Evolutionary conservation across 1,284 basidiomycete genomes (phyloP), one percentile per base, ranked within the genome.

Genomic region (Retiboletus flavoniger): DNA sequence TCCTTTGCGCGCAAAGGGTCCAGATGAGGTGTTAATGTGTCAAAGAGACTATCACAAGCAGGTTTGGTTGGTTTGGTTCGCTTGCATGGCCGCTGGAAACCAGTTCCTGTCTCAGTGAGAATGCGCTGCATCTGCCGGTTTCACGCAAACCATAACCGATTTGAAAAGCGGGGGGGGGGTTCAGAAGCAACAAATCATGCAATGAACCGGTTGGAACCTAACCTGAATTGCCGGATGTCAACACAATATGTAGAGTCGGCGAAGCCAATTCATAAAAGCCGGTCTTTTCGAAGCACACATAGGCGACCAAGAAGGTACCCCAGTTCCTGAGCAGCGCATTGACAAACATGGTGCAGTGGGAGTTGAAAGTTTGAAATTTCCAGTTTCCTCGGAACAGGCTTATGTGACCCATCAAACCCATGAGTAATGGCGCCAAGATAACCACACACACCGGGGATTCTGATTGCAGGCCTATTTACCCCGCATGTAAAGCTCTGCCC

Each of bases 271-370:
- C 50, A 50, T 14, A 16, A 32, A 51, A 32, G 17, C 45, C 21
- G 52, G 34, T 41, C 46, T 31, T 34, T 50, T 48, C 32, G 54
- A 47, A 39, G 53, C 28, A 40, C 32, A 39, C 19, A 16, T 28
- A 32, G 39, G 55, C 63, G 59, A 43, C 41, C 47, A 45, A 40
- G 50, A 60, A 59, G 38, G 56, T 35, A 67, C 65, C 69, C 65
- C 55, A 57, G 67, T 70, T 71, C 62, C 67, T 64, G 66, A 67
- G 38, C 44, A 54, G 47, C 55, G n/a, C 40, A 36, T 40, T 39
- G 45, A 55, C 46, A 57, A 60, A 66, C 45, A 24, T 32, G 51
- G 54, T 6, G 19, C 35, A 47, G 54, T 56, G 55, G 53, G 63
- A 52, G 50, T 31, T 36, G 31, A 64, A 53, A 35, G 14, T 53